Conservation (phyloP, 192 early-diverging fungal genomes). For the Lobosporangium transversale region DNA sequence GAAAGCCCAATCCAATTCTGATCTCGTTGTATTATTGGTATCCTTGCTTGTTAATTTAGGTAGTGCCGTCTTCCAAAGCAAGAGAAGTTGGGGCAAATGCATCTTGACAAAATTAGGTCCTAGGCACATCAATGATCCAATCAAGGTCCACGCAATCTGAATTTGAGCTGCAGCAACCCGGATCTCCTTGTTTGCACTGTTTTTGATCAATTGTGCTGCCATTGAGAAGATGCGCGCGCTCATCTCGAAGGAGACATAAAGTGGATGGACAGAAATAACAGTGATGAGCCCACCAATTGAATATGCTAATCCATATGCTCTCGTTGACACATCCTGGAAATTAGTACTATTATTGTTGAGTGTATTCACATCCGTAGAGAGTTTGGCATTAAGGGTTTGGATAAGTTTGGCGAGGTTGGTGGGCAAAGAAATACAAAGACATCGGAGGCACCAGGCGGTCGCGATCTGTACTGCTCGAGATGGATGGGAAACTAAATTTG, state of each 20-base stretch:
- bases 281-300: constrained; percentile 74
- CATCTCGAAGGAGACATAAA: constrained; percentile 82
- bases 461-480: constrained; percentile 78
- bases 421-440: constrained; percentile 74
- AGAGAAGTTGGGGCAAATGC: constrained; percentile 77
- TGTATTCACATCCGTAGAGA: constrained; percentile 66
- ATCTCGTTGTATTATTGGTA: constrained; percentile 54
- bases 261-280: constrained; percentile 69
- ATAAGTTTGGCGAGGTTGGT: constrained; percentile 71
- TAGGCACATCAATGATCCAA: constrained; percentile 78
- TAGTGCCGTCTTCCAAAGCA: constrained; percentile 84
- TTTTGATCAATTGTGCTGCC: constrained; percentile 77
- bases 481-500: constrained; percentile 73
- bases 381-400: constrained; percentile 43
- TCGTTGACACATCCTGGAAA: constrained; percentile 66
- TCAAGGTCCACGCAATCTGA: constrained; percentile 82
- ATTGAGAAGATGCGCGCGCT: constrained; percentile 82
- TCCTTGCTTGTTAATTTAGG: constrained; percentile 80
- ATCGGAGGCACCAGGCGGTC: constrained; percentile 75
- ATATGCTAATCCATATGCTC: constrained; percentile 68
- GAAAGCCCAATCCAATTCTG: constrained; percentile 73
- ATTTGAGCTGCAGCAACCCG: constrained; percentile 68
- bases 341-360: constrained; percentile 78
- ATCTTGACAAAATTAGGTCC: constrained; percentile 86
- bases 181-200: constrained; percentile 66